Base-by-base conservation (phyloP, 192 early-diverging fungal species). In the Backusella luteola region DNA sequence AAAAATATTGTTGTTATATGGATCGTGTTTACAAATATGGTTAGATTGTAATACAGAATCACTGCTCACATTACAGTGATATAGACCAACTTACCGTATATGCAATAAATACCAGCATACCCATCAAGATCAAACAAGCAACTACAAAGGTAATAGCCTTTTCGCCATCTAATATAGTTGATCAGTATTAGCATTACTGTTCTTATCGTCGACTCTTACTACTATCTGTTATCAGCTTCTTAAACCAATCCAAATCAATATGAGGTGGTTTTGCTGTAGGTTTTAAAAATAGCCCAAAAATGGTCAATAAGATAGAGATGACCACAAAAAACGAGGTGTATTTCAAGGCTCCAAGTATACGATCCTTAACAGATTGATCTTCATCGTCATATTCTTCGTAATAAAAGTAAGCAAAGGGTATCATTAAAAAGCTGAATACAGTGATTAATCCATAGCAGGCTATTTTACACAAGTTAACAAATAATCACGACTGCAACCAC, bases 401-500 rank as follows among this genome's bases (percentile, higher is more conserved):
- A 77, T 84, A 91, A 67, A 90, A 90, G 56, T 91, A 91, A 21
- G 86, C 82, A 44, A 91, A 86, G 2, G 90, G 90, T 75, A 91
- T 87, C 77, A 86, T 77, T 34, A 83, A 73, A 73, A 87, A 87
- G 46, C 76, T 66, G 34, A 89, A 86, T 38, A 87, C 53, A 15
- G 79, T 79, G 73, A 90, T 86, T 23, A 84, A 38, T 0, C 83
- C 86, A 75, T 88, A 86, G 26, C 82, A 84, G 17, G 53, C 88
- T 89, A 78, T 49, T 49, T 15, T 26, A 67, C 46, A 49, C 9
- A 66, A 32, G 36, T 67, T 8, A 56, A 15, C 6, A 17, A 66
- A 32, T 66, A 3, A 34, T 29, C 14, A 12, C 49, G 19, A 21
- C 52, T 36, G 17, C 21, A 21, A 9, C 8, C 17, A 67, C 8